These are phyloP conservation scores for Aspergillus biplanus DNA, from an alignment of 495 filamentous ascomycete species.

Conservation along the genomic window DNA sequence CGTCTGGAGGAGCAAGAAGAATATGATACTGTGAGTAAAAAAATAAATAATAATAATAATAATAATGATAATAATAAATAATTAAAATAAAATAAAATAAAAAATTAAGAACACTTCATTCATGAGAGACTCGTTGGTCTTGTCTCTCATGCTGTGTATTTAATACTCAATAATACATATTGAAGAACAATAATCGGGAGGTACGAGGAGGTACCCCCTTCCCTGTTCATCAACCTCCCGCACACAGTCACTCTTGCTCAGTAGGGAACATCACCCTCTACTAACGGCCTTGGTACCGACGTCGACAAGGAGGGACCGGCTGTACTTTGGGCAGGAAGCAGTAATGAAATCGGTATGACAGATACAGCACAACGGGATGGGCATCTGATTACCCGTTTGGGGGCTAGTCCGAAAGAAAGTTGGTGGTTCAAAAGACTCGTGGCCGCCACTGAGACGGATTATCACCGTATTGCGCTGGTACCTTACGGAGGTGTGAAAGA, in stretches of 20 bases:
- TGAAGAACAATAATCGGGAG: background rate
- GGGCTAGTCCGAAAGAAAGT: constrained; percentile 20
- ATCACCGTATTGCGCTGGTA: constrained; percentile 18
- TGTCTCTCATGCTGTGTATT: background rate
- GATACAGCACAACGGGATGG: constrained; percentile 15
- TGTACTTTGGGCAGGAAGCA: constrained; percentile 25
- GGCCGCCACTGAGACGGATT: constrained; percentile 30
- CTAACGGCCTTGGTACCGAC: constrained; percentile 4
- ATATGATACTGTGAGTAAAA: background rate
- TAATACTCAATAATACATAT: constrained; percentile 5
- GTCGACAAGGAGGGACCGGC: background rate
- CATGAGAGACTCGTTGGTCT: background rate
- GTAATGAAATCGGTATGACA: constrained; percentile 18
- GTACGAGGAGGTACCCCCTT: background rate
- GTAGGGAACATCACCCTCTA: background rate
- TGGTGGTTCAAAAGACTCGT: constrained; percentile 28
- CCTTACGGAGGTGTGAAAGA: constrained; percentile 4
- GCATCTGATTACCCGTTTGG: constrained; percentile 9
- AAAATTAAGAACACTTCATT: constrained; percentile 1
- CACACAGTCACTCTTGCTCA: background rate
- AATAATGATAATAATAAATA: constrained; percentile 4
- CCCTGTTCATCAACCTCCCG: background rate
- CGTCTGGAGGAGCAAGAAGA: background rate
- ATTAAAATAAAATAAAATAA: constrained; percentile 6
- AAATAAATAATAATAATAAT: background rate